phyloP scores from a whole-genome alignment of 2,329 filamentous ascomycete genomes.

The Emmonsia crescens region DNA sequence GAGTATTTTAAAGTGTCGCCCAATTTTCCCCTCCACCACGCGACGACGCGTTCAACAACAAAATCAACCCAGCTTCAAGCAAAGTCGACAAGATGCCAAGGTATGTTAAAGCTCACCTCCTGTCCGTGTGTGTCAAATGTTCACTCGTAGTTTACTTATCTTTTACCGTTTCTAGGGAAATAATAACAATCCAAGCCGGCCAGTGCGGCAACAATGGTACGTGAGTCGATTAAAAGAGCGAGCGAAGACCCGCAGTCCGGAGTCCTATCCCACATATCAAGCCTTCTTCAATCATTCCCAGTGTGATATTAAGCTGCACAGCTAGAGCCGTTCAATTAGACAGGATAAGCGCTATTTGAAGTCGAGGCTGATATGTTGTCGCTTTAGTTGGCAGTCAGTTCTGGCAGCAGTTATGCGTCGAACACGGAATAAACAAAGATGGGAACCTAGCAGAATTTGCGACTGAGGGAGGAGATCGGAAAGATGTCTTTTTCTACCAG shows the following conservation, averaged over 20 bases:
- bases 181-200: constrained; percentile 97
- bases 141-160: background rate
- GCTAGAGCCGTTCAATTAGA: background rate
- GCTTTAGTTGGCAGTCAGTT: constrained; percentile 82
- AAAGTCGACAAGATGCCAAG: constrained; percentile 29
- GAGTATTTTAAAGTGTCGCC: background rate
- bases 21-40: background rate
- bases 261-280: background rate
- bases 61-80: constrained; percentile 6
- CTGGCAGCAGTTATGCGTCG: constrained; percentile 96
- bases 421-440: constrained; percentile 95
- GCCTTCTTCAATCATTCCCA: background rate
- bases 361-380: constrained; percentile 21
- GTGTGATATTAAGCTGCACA: background rate
- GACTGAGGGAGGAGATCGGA: constrained; percentile 92
- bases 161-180: constrained; percentile 56
- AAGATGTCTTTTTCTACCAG: constrained; percentile 98
- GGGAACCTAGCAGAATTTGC: constrained; percentile 97
- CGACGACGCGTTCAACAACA: constrained; percentile 18
- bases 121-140: background rate
- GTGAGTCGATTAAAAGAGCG: constrained; percentile 32
- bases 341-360: background rate
- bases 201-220: constrained; percentile 98
- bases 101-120: constrained; percentile 15
- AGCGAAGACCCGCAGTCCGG: background rate